Evolutionary conservation across 306 rosid species (phyloP).

Genomic region (Pterocarpus macrocarpus): DNA sequence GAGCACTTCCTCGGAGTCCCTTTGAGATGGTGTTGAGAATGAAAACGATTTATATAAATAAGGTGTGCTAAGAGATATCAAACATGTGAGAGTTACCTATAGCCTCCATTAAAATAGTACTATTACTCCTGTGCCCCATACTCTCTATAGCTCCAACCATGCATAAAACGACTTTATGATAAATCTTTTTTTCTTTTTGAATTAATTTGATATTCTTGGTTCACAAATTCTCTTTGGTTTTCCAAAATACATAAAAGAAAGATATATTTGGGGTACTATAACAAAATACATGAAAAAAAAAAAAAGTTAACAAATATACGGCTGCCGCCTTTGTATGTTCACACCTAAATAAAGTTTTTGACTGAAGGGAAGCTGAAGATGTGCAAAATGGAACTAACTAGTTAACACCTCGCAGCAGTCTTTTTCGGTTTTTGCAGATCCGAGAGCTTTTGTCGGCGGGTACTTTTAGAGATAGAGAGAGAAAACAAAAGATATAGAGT

Average conservation of each 20-base stretch:
- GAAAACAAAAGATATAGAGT: not conserved
- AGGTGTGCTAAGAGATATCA: conserved; percentile 19
- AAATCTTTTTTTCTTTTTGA: not conserved
- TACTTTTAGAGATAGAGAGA: conserved; percentile 26
- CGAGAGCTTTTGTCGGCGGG: conserved; percentile 38
- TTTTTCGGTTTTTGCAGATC: not conserved
- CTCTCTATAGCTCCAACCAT: conserved; percentile 11
- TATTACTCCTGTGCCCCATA: not conserved
- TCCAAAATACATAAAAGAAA: not conserved
- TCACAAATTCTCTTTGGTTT: conserved; percentile 37
- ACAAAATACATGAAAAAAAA: not conserved
- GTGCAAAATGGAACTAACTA: not conserved
- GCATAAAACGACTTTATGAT: not conserved
- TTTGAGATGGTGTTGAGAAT: conserved; percentile 41
- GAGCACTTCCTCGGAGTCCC: conserved; percentile 30
- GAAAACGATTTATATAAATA: conserved; percentile 35
- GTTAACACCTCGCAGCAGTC: conserved; percentile 28
- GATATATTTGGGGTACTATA: not conserved
- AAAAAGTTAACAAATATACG: not conserved
- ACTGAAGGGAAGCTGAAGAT: conserved; percentile 9
- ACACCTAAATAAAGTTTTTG: conserved; percentile 42
- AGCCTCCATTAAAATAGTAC: conserved; percentile 46
- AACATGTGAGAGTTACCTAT: conserved; percentile 34
- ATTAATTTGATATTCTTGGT: conserved; percentile 3
- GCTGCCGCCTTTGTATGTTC: conserved; percentile 45